phyloP scores from a whole-genome alignment of 345 rosid species.

The Populus euphratica region DNA sequence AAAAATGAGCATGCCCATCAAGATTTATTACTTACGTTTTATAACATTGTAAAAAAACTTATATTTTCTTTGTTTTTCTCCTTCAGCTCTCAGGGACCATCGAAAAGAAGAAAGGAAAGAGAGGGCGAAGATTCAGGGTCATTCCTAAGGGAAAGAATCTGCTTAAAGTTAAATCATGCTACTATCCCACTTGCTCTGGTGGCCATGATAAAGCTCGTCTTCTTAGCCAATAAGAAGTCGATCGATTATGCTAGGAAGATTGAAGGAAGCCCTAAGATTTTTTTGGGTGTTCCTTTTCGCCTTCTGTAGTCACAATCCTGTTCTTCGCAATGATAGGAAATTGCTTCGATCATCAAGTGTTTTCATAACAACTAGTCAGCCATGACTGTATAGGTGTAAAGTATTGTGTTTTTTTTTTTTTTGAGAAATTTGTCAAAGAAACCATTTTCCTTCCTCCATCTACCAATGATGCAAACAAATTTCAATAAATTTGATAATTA shows the following conservation, averaged over 20 bases:
- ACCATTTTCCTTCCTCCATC: neutral
- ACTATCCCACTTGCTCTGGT: slow-evolving; percentile 15
- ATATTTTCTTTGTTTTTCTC: neutral
- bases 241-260: slow-evolving; percentile 10
- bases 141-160: slow-evolving; percentile 24
- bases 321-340: neutral
- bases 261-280: neutral
- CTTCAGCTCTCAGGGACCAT: slow-evolving; percentile 9
- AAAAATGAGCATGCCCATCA: too few species aligned
- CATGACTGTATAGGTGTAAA: neutral
- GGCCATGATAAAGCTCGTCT: slow-evolving; percentile 7
- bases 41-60: neutral
- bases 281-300: neutral
- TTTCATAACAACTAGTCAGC: neutral
- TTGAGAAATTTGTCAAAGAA: neutral
- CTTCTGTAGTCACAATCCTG: neutral
- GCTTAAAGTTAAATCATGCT: slow-evolving; percentile 32
- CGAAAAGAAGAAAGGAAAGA: slow-evolving; percentile 18
- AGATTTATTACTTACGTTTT: too few species aligned
- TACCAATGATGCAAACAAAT: neutral
- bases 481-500: neutral
- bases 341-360: neutral
- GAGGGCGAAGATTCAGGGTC: slow-evolving; percentile 9
- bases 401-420: neutral
- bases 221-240: slow-evolving; percentile 8